phyloP scores from a whole-genome alignment of 2,329 filamentous ascomycete species.

The Hypoxylon sp. region DNA sequence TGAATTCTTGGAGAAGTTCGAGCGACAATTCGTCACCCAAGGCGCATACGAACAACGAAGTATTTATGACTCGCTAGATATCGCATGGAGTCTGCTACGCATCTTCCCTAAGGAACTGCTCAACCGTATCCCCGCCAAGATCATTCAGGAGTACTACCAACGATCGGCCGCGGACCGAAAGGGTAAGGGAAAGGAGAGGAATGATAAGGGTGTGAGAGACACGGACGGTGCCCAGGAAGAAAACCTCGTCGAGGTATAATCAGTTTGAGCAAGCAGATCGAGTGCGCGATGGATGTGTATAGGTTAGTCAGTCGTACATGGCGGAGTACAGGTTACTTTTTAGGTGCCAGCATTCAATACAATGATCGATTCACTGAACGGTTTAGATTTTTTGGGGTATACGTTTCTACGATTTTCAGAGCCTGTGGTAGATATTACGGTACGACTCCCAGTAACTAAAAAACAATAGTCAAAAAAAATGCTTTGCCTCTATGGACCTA shows the following conservation, averaged over 20 bases:
- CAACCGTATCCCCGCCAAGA: conserved; percentile 90
- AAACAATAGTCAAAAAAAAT: neutral
- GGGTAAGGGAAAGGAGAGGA: conserved; percentile 70
- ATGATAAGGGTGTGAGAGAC: conserved; percentile 60
- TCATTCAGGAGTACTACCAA: conserved; percentile 87
- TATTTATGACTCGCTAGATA: conserved; percentile 94
- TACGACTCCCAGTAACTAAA: neutral
- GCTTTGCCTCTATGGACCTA: neutral
- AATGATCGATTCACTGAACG: conserved; percentile 36
- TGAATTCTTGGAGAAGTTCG: conserved; percentile 98
- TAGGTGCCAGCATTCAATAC: conserved; percentile 44
- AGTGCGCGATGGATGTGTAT: conserved; percentile 46
- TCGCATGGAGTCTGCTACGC: conserved; percentile 95
- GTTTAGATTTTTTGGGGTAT: neutral
- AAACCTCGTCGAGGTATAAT: conserved; percentile 73
- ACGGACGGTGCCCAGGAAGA: conserved; percentile 64
- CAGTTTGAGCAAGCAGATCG: conserved; percentile 18
- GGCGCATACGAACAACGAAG: conserved; percentile 91
- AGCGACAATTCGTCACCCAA: conserved; percentile 93
- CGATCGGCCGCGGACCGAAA: conserved; percentile 75
- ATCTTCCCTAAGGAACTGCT: conserved; percentile 99
- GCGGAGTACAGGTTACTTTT: conserved; percentile 47
- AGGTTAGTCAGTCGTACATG: conserved; percentile 48
- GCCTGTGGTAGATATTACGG: neutral
- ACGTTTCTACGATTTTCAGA: neutral